Conservation (phyloP, 495 filamentous ascomycete genomes). For the Neurospora tetraspora region DNA sequence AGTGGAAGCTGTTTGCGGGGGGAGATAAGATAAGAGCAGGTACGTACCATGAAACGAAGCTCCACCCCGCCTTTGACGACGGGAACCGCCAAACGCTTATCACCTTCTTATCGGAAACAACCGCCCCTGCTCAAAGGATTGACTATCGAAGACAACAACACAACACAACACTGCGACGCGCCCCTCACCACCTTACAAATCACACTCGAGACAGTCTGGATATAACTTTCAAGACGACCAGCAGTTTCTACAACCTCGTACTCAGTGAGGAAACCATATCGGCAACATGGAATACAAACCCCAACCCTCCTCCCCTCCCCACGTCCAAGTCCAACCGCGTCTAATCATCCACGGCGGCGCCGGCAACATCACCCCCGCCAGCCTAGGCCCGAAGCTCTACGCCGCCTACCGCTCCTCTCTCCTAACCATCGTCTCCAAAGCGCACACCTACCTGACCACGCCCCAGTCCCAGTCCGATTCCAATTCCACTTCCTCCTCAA, state of each 20-base stretch:
- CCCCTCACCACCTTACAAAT: not conserved
- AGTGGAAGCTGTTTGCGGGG: not conserved
- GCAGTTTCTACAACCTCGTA: too few relatives aligned
- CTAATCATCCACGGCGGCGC: slow-evolving; percentile 87
- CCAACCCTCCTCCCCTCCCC: not conserved
- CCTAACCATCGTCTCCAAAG: slow-evolving; percentile 41
- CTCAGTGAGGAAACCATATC: too few relatives aligned
- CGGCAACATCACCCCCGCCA: slow-evolving; percentile 63
- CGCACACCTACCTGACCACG: slow-evolving; percentile 28
- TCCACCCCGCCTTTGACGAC: not conserved
- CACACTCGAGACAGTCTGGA: not conserved
- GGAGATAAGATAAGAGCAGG: not conserved
- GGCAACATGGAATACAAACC: slow-evolving; percentile 23
- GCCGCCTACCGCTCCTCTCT: slow-evolving; percentile 50
- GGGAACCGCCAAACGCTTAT: not conserved
- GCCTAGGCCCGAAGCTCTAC: slow-evolving; percentile 53
- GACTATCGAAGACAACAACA: not conserved
- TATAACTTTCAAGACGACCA: not conserved
- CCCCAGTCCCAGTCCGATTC: slow-evolving; percentile 4
- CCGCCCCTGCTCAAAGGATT: not conserved
- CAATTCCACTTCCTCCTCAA: not conserved
- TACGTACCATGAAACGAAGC: not conserved
- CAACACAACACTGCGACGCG: not conserved
- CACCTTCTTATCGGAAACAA: not conserved
- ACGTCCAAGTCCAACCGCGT: slow-evolving; percentile 40